Evolutionary conservation across 2,329 filamentous ascomycete species (phyloP).

Genomic region (Dothidotthia symphoricarpi): DNA sequence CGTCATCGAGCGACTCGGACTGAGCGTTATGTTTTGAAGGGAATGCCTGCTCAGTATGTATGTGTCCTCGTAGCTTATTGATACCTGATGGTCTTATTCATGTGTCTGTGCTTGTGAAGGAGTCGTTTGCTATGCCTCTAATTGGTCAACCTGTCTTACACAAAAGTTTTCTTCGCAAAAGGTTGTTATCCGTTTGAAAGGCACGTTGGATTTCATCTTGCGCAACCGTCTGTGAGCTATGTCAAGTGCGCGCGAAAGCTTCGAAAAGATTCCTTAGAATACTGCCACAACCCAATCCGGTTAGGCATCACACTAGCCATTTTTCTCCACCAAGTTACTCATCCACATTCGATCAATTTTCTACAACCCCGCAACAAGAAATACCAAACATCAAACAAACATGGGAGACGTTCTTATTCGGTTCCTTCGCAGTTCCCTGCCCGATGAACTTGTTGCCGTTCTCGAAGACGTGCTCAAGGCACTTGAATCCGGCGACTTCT

Average conservation of each 20-base stretch:
- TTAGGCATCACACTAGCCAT: constrained; percentile 28
- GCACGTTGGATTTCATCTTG: too few relatives aligned
- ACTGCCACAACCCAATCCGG: constrained; percentile 17
- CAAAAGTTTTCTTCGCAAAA: too few relatives aligned
- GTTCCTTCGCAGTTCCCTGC: constrained; percentile 44
- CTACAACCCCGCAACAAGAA: constrained; percentile 19
- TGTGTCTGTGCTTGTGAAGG: too few relatives aligned
- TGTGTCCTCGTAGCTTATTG: background rate
- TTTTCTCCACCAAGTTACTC: constrained; percentile 34
- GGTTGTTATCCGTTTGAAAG: too few relatives aligned
- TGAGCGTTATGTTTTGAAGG: constrained; percentile 9
- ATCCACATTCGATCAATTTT: constrained; percentile 24
- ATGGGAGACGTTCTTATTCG: constrained; percentile 47
- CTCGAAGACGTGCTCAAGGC: constrained; percentile 40
- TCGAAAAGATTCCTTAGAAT: background rate
- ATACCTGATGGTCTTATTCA: too few relatives aligned
- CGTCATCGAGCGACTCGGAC: constrained; percentile 40
- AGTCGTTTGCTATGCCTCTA: too few relatives aligned
- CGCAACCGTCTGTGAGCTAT: too few relatives aligned
- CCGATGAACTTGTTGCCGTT: constrained; percentile 43
- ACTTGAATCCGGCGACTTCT: constrained; percentile 46
- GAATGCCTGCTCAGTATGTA: too few relatives aligned
- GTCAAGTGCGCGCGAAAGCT: too few relatives aligned
- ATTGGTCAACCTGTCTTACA: too few relatives aligned
- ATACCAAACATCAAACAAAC: constrained; percentile 12